These are phyloP conservation scores for Kingdonia uniflora DNA, from an alignment of 164 flowering plant species.

Conservation along the genomic window DNA sequence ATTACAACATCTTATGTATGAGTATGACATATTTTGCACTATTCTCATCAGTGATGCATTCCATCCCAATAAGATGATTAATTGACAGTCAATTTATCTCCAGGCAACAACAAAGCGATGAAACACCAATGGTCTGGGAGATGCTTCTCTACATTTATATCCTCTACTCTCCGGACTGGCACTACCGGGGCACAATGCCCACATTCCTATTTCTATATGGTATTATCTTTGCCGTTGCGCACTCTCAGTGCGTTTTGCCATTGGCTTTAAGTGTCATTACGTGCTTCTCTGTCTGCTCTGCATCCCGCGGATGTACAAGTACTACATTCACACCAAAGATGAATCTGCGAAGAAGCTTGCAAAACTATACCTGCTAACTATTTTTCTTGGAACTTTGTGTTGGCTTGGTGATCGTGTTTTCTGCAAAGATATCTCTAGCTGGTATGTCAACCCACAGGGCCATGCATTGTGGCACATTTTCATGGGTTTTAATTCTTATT, in stretches of 20 bases:
- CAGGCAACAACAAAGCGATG: constrained; percentile 47
- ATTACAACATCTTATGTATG: background rate
- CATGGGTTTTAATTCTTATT: constrained; percentile 75
- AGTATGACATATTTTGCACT: background rate
- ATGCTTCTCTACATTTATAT: constrained; percentile 72
- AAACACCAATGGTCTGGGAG: constrained; percentile 84
- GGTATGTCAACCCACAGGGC: constrained; percentile 64
- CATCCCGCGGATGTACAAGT: constrained; percentile 80
- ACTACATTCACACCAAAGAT: constrained; percentile 60
- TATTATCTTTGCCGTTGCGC: constrained; percentile 47
- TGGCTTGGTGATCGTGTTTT: constrained; percentile 55
- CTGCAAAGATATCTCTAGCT: constrained; percentile 35
- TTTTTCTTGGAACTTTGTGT: constrained; percentile 38
- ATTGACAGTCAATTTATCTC: constrained; percentile 2
- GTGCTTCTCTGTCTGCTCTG: constrained; percentile 56
- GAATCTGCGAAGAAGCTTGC: constrained; percentile 53
- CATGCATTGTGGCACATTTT: constrained; percentile 77
- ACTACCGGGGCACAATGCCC: constrained; percentile 81
- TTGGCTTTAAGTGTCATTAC: constrained; percentile 67
- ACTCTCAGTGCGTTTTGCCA: constrained; percentile 43
- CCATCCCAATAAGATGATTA: background rate
- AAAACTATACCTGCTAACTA: constrained; percentile 41
- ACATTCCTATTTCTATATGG: constrained; percentile 72
- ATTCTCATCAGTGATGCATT: background rate
- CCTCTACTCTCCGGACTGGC: constrained; percentile 86